Conservation (phyloP, 805 yeast genomes). For the Candida oleophila region DNA sequence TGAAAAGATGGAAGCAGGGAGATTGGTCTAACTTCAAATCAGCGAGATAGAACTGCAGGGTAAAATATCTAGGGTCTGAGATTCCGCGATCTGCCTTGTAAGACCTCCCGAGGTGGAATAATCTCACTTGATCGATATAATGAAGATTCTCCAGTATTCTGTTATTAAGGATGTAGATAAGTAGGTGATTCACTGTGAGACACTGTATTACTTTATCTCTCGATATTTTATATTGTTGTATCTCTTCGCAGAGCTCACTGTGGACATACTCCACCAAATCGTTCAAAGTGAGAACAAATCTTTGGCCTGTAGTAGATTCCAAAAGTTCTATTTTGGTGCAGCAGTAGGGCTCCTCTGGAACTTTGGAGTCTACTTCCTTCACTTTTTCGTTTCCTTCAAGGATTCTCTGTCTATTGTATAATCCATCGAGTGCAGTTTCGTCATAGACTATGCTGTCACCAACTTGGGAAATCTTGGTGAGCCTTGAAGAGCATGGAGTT, state of each 20-base stretch:
- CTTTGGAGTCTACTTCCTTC: not conserved
- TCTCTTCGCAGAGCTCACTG: not conserved
- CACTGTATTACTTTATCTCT: not conserved
- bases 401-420: not conserved
- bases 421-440: not conserved
- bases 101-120: constrained; percentile 6
- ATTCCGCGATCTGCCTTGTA: constrained; percentile 5
- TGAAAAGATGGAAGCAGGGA: constrained; percentile 4
- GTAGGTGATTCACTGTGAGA: constrained; percentile 5
- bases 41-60: constrained; percentile 1
- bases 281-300: not conserved
- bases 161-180: constrained; percentile 1
- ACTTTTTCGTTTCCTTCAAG: not conserved
- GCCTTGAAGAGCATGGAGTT: constrained; percentile 5
- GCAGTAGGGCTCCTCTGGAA: not conserved
- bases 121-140: constrained; percentile 2
- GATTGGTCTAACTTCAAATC: constrained; percentile 3
- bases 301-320: not conserved
- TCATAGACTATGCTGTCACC: not conserved
- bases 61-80: constrained; percentile 7
- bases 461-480: constrained; percentile 3
- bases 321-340: constrained; percentile 4
- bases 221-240: not conserved
- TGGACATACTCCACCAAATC: constrained; percentile 2
- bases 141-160: not conserved